Percentiles rank a stretch among this genome's conserved stretches.
These are phyloP conservation scores for Salix brachista DNA, from an alignment of 345 rosid species.

Conservation along the genomic window DNA sequence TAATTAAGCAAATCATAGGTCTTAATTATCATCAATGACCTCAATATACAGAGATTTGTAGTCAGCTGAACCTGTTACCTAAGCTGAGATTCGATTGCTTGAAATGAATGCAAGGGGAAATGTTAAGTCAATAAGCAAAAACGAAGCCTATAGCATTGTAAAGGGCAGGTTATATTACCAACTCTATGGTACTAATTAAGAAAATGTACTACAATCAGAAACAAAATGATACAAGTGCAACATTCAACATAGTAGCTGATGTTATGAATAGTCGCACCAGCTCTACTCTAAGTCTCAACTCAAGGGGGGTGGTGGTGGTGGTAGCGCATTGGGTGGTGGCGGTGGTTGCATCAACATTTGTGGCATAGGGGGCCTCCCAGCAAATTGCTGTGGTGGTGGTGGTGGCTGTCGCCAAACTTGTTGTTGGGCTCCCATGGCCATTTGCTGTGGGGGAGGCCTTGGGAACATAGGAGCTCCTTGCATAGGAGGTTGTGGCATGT, in stretches of 20 bases:
- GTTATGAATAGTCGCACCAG: background rate
- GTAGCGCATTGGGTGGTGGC: slow-evolving; percentile 29
- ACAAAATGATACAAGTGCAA: slow-evolving; percentile 1
- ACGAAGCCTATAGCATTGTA: background rate
- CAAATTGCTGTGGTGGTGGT: slow-evolving; percentile 61
- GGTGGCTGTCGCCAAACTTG: slow-evolving; percentile 52
- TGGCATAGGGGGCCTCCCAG: slow-evolving; percentile 48
- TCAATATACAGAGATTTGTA: background rate
- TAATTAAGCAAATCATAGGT: background rate
- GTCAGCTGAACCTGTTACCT: background rate
- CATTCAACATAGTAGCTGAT: background rate
- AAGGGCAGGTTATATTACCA: background rate
- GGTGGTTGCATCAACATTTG: slow-evolving; percentile 72
- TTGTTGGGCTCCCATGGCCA: slow-evolving; percentile 67
- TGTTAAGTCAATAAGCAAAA: background rate
- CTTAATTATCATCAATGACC: background rate
- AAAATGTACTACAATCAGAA: background rate
- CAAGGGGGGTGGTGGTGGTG: slow-evolving; percentile 21
- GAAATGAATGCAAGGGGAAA: background rate
- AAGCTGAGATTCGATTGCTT: background rate
- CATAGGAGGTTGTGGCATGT: slow-evolving; percentile 68
- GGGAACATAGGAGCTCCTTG: slow-evolving; percentile 34
- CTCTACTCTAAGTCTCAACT: slow-evolving; percentile 6
- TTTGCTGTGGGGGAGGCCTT: slow-evolving; percentile 69
- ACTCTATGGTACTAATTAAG: background rate